Evolutionary conservation across 495 filamentous ascomycete genomes (phyloP).

Genomic region (Neurospora sp.): DNA sequence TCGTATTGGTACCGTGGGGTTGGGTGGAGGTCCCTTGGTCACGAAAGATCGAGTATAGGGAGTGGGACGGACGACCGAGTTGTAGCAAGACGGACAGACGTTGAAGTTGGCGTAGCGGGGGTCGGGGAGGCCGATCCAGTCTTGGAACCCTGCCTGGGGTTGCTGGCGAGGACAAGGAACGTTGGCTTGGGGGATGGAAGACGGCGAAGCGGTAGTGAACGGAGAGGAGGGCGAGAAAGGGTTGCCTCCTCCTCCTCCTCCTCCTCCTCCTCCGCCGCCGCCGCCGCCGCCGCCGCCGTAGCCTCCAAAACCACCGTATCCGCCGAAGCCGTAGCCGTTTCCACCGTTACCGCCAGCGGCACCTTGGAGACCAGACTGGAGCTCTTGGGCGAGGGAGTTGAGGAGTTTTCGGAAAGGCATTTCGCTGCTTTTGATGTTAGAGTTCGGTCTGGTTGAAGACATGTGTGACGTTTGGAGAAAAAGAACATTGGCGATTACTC

Average conservation of each 20-base stretch:
- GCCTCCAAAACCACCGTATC: background rate
- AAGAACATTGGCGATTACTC: background rate
- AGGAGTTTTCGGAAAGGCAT: slow-evolving; percentile 13
- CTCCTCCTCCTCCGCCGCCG: background rate
- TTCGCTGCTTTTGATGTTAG: background rate
- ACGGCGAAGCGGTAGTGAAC: background rate
- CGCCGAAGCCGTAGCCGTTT: background rate
- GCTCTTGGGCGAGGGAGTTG: background rate
- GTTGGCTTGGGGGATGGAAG: background rate
- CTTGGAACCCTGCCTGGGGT: slow-evolving; percentile 1
- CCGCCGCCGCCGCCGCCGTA: background rate
- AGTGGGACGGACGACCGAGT: slow-evolving; percentile 1
- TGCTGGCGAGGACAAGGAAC: slow-evolving; percentile 5
- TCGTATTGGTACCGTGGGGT: background rate
- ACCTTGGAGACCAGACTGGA: background rate
- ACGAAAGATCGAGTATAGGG: slow-evolving; percentile 5
- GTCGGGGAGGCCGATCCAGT: slow-evolving; percentile 5
- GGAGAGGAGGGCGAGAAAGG: background rate
- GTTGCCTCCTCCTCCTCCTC: background rate
- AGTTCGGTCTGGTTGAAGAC: background rate
- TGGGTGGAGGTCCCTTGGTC: background rate
- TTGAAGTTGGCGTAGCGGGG: slow-evolving; percentile 3
- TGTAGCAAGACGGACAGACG: slow-evolving; percentile 7
- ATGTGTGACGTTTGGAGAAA: background rate
- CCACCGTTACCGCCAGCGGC: background rate